Evolutionary conservation across 2,329 filamentous ascomycete species (phyloP), one percentile per base, ranked within the genome.

Genomic region (Penicillium griseofulvum): DNA sequence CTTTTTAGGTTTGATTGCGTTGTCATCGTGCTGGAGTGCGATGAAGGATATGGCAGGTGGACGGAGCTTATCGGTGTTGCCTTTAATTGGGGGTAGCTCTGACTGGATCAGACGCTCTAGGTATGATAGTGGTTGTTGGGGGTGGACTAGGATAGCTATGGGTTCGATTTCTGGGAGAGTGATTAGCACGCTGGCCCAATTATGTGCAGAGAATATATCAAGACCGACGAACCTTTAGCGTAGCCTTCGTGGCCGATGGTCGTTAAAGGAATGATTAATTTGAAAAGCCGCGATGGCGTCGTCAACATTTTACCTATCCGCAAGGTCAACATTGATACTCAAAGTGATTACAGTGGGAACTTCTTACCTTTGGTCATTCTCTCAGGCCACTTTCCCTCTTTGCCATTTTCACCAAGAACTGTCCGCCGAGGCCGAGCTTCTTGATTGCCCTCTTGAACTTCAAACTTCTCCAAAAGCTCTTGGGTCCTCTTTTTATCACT

Each of bases 71-170:
- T 87, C 83, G 45, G 85, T 74, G 54, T 83, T 82, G 1, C 76
- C 78, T 34, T 82, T 78, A 14, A 93, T 78, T 0, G 84, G 83
- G 0, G 90, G 89, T 0, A 96, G 79, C 72, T 96, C 92, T 50
- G 90, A 88, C 68, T 96, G 92, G 44, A 97, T 92, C 3, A 97
- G 78, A 9, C 90, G 85, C 71, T 96, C 90, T 39, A 96, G 85
- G 71, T 96, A 96, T 9, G 90, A 96, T 3, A 97, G 81, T 0
- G 92, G 92, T 68, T 97, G 92, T 59, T 95, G 90, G 0, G 92
- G 91, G 65, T 96, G 92, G 0, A 96, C 82, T 2, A 96, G 83
- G 0, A 96, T 81, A 0, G 91, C 91, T 12, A 96, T 79, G 0
- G 91, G 91, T 64, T 95, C 89, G n/a, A 93, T 85, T 45, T 86